Conservation (phyloP, 1,139 yeast species). For the Taphrina sp. region DNA sequence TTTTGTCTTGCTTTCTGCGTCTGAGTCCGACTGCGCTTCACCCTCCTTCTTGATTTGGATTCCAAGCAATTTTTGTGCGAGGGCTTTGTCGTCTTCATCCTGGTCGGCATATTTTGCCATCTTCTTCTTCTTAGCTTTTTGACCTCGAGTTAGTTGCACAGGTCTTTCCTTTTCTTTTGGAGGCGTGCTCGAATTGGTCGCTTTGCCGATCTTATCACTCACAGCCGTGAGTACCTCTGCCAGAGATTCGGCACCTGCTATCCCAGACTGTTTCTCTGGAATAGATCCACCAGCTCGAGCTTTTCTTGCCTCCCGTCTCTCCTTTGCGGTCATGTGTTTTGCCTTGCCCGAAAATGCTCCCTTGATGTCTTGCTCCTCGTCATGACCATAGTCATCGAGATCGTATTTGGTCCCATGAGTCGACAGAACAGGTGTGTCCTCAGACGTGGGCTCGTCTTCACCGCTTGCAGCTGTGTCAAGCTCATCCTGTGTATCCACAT, state of each 20-base stretch:
- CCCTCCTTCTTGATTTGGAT: slow-evolving; percentile 60
- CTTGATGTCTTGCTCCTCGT: background rate
- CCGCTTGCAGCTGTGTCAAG: background rate
- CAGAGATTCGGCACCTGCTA: background rate
- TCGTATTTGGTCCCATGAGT: slow-evolving; percentile 21
- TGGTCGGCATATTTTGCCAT: slow-evolving; percentile 85
- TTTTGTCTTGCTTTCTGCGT: slow-evolving; percentile 42
- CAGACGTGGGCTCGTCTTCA: background rate
- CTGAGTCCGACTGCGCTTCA: slow-evolving; percentile 53
- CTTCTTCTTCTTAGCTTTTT: slow-evolving; percentile 77
- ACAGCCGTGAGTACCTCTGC: background rate
- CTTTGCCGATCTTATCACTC: background rate
- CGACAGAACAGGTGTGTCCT: background rate
- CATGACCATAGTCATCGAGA: slow-evolving; percentile 27
- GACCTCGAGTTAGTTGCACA: slow-evolving; percentile 61
- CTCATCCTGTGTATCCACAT: background rate
- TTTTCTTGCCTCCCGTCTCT: slow-evolving; percentile 30
- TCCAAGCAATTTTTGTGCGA: slow-evolving; percentile 79
- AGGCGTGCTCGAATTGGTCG: background rate
- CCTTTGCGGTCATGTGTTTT: slow-evolving; percentile 30
- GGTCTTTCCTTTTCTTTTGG: slow-evolving; percentile 6
- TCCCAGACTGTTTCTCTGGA: background rate
- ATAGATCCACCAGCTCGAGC: background rate
- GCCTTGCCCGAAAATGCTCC: slow-evolving; percentile 20
- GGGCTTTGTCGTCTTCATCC: slow-evolving; percentile 77